Percentiles rank a stretch among this genome's conserved stretches.
These are phyloP conservation scores for Aspergillus novofumigatus DNA, from an alignment of 2,329 filamentous ascomycete species.

Conservation along the genomic window DNA sequence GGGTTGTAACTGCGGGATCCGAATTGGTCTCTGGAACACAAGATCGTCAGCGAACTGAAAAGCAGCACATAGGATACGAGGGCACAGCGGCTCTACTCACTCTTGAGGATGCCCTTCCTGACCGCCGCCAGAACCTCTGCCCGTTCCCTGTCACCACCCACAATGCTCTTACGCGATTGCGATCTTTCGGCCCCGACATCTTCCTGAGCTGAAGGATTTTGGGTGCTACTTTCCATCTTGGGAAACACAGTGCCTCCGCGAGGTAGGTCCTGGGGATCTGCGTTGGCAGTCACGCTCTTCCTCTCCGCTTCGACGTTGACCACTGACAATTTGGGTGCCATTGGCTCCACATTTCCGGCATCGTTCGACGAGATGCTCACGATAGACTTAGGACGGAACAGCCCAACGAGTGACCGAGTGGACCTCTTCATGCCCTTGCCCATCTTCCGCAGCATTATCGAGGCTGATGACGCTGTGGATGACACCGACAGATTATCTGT, in stretches of 20 bases:
- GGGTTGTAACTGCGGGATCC: slow-evolving; percentile 65
- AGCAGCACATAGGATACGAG: background rate
- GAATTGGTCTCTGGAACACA: slow-evolving; percentile 41
- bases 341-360: slow-evolving; percentile 58
- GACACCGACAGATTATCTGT: slow-evolving; percentile 75
- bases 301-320: slow-evolving; percentile 93
- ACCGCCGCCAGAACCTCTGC: slow-evolving; percentile 89
- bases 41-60: slow-evolving; percentile 3
- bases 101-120: slow-evolving; percentile 93
- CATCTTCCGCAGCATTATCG: slow-evolving; percentile 79
- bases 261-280: slow-evolving; percentile 57
- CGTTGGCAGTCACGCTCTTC: slow-evolving; percentile 74
- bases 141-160: slow-evolving; percentile 83
- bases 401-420: slow-evolving; percentile 80
- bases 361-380: slow-evolving; percentile 69
- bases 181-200: slow-evolving; percentile 43
- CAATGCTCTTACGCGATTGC: slow-evolving; percentile 73
- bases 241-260: slow-evolving; percentile 77
- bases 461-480: slow-evolving; percentile 47
- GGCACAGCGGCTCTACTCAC: slow-evolving; percentile 47
- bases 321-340: slow-evolving; percentile 85
- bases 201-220: slow-evolving; percentile 51
- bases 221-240: slow-evolving; percentile 74
- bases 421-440: slow-evolving; percentile 97
- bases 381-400: slow-evolving; percentile 92